A percentile compares a stretch with the other conserved stretches of the same genome.
These are phyloP conservation scores for Phytopythium ostracodes DNA, from an alignment of 352 stramenopile species.

Conservation along the genomic window DNA sequence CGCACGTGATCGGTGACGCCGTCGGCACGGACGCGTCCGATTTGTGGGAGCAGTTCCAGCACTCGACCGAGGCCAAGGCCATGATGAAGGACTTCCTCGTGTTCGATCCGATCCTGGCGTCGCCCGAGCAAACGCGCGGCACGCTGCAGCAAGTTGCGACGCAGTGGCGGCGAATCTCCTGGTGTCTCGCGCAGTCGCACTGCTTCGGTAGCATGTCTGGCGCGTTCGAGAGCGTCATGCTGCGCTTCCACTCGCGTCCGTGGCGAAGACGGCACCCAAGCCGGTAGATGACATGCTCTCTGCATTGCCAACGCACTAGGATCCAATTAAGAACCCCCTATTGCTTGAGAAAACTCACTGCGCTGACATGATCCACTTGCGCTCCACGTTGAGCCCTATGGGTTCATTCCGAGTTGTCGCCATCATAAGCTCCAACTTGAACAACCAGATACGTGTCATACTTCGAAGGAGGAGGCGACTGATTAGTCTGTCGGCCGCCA, in stretches of 20 bases:
- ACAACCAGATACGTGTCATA: too few species aligned
- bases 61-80: constrained; percentile 55
- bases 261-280: neutral
- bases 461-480: too few species aligned
- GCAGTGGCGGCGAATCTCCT: constrained; percentile 54
- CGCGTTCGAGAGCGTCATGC: constrained; percentile 33
- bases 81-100: constrained; percentile 66
- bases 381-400: too few species aligned
- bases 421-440: too few species aligned
- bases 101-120: constrained; percentile 34
- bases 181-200: constrained; percentile 47
- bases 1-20: constrained; percentile 69
- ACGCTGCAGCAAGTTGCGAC: constrained; percentile 32
- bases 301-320: neutral
- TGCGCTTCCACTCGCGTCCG: constrained; percentile 29
- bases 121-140: constrained; percentile 12
- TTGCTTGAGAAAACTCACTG: too few species aligned
- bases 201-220: constrained; percentile 42
- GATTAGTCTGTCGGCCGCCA: too few species aligned
- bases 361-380: too few species aligned
- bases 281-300: neutral
- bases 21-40: constrained; percentile 63
- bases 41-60: constrained; percentile 69
- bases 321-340: too few species aligned
- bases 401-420: too few species aligned